These are phyloP conservation scores for Schizochytrium sp. DNA, from an alignment of 108 stramenopile genomes.

Conservation along the genomic window DNA sequence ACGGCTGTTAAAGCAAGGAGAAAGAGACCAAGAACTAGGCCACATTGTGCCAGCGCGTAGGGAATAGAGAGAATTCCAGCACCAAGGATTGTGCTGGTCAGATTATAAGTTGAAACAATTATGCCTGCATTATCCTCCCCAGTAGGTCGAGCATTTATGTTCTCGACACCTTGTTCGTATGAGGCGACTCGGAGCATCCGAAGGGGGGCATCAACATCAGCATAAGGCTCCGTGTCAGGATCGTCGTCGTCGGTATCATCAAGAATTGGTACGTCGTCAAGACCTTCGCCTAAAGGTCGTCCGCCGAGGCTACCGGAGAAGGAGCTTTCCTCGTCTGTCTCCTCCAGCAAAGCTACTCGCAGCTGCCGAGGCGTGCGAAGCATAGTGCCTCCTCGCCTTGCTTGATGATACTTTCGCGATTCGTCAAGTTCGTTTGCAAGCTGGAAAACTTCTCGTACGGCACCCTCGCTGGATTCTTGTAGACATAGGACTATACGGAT, in stretches of 20 bases:
- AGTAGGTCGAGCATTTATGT: not conserved
- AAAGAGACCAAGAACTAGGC: not conserved
- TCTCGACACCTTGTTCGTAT: not conserved
- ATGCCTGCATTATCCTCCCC: not conserved
- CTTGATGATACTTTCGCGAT: not conserved
- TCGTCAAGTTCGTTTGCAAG: not conserved
- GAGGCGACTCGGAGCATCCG: slow-evolving; percentile 7
- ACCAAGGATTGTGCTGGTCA: slow-evolving; percentile 50
- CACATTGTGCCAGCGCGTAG: slow-evolving; percentile 29
- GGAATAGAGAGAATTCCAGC: slow-evolving; percentile 57
- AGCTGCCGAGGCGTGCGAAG: slow-evolving; percentile 39
- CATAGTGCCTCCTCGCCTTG: not conserved
- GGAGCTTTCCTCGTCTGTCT: not conserved
- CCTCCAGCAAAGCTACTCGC: not conserved
- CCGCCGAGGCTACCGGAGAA: not conserved
- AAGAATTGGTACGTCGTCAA: not conserved
- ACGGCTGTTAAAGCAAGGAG: slow-evolving; percentile 23
- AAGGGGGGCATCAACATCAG: not conserved
- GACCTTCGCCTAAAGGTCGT: not conserved
- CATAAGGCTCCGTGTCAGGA: not conserved
- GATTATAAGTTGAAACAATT: slow-evolving; percentile 11
- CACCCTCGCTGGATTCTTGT: too few species aligned
- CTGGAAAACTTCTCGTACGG: too few species aligned
- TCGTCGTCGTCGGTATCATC: slow-evolving; percentile 35
- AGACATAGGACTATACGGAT: too few species aligned